These are phyloP conservation scores for Neurospora crassa DNA, from an alignment of 2,329 filamentous ascomycete genomes.

Conservation along the genomic window DNA sequence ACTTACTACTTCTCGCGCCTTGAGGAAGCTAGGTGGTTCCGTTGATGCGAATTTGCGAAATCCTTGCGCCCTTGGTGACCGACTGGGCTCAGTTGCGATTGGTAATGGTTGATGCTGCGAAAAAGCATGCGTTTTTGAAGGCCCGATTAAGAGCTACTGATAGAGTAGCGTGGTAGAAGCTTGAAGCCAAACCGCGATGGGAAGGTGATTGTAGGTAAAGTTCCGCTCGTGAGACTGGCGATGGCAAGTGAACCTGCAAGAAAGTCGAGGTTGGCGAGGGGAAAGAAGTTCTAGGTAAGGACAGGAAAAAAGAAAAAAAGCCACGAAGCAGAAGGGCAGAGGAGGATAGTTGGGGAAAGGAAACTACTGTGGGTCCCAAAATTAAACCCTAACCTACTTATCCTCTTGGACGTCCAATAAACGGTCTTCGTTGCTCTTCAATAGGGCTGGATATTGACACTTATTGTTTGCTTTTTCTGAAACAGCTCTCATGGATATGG, in stretches of 20 bases:
- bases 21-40: not conserved
- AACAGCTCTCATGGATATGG: not conserved
- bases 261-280: not conserved
- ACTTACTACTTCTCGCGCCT: not conserved
- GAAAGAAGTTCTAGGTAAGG: not conserved
- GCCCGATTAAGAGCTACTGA: not conserved
- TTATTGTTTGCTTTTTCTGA: not conserved
- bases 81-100: not conserved
- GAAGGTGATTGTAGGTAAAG: not conserved
- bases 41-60: not conserved
- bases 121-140: not conserved
- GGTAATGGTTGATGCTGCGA: not conserved
- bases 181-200: not conserved
- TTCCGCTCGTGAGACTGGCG: not conserved
- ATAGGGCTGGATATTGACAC: not conserved
- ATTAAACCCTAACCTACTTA: not conserved
- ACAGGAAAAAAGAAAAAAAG: not conserved
- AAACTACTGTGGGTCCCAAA: not conserved
- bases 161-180: not conserved
- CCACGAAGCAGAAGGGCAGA: not conserved
- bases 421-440: not conserved
- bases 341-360: not conserved
- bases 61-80: not conserved
- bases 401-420: not conserved
- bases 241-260: not conserved